Base-by-base conservation (phyloP, 202 grass and related monocot species). In the Digitaria exilis region DNA sequence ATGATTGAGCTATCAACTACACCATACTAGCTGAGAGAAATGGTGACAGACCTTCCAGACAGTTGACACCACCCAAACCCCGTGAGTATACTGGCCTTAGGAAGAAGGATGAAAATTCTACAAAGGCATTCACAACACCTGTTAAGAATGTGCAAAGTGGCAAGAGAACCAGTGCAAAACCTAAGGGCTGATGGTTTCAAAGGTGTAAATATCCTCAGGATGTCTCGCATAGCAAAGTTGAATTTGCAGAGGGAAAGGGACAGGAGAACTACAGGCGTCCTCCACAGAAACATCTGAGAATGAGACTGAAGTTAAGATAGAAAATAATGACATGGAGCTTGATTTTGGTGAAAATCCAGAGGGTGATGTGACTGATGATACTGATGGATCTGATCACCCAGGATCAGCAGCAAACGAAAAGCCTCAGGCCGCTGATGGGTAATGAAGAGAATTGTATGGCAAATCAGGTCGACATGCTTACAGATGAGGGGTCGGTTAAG, bases 321-420 rank as follows among this genome's bases (percentile, higher is more conserved):
- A 96, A 87, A 98, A 98, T 77, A 96, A 98, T 82, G 96, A 98
- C 68, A 96, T 98, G 96, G 96, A 98, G 61, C 93, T 98, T 80
- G 89, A 98, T 84, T 98, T 98, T 80, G 87, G 85, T 81, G 96
- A 98, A 85, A 98, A 95, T 84, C 80, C 77, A 86, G 96, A 96
- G 81, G 91, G 83, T 39, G 92, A 96, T 85, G 80, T 54, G 29
- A 73, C 85, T 83, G 96, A 98, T 71, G 96, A 96, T 74, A 67
- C 84, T 48, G 93, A 98, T 83, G 88, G 56, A 74, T 74, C 71
- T 4, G 95, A 98, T 50, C 91, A 85, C 87, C 82, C 67, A 76
- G 76, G 73, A 83, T 89, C 83, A 58, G 71, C 69, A 29, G 62
- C 56, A 60, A 42, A 54, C 74, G 92, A 80, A 75, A 91, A 90